Base-by-base conservation (phyloP, 768 basidiomycete species). In the Tylopilus rubrobrunneus region DNA sequence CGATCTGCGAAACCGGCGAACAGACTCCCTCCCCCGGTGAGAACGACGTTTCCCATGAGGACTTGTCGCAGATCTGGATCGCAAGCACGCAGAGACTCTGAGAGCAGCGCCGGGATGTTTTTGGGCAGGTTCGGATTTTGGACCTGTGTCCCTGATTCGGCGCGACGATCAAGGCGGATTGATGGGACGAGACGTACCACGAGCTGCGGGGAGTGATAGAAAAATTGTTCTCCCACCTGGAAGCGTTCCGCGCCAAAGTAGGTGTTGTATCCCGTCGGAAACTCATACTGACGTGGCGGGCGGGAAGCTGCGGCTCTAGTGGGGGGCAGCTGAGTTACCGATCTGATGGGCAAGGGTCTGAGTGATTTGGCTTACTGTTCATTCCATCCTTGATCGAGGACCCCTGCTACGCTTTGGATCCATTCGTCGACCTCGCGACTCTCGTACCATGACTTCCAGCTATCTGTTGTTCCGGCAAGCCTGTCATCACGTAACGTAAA, bases 61-160 rank as follows among this genome's bases (percentile, higher is more conserved):
- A 89, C 86, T 55, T 91, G 88, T 28, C 95, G 88, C 52, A 98
- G 74, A 68, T 99, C 97, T 0, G 89, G 85, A 62, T 99, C 97
- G 71, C 90, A 92, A 10, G 89, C 81, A 55, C 85, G 80, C 53
- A 98, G 78, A 0, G 92, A 82, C 54, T 87, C 84, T 48, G 77
- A 80, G 43, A 98, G 85, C 28, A 99, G 76, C 9, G 83, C 74
- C 9, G 88, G 84, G 42, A 98, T 75, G 28, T 80, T 84, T 70
- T 88, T 87, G 2, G 89, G 90, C 28, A 89, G 74, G 56, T 80
- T 82, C 11, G 85, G 78, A 65, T 87, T 90, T 51, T 74, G 71
- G 7, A 73, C 74, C 75, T 79, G 58, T 15, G 25, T 14, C 14
- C 36, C 17, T 17, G n/a, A 28, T 44, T 65, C 34, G 61, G 56